A percentile compares a stretch with the other conserved stretches of the same genome.
phyloP scores from a whole-genome alignment of 164 flowering plant genomes.

The Chloranthus sessilifolius region DNA sequence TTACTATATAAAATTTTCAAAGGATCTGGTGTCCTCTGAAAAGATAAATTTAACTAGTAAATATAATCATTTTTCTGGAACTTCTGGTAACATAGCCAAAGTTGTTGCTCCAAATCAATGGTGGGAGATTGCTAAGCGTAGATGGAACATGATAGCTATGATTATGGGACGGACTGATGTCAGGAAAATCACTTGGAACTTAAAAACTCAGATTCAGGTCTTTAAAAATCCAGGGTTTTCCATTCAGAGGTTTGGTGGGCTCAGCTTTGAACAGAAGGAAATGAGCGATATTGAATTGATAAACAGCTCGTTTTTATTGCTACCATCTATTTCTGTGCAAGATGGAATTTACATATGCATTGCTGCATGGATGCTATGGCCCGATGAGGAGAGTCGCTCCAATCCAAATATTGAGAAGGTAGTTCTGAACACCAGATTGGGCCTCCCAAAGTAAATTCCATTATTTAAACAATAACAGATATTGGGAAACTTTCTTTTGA shows the following conservation, averaged over 20 bases:
- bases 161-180: slow-evolving; percentile 48
- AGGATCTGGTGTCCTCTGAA: slow-evolving; percentile 49
- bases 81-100: slow-evolving; percentile 15
- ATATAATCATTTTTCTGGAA: slow-evolving; percentile 11
- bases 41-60: slow-evolving; percentile 9
- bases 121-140: slow-evolving; percentile 37
- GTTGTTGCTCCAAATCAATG: slow-evolving; percentile 13
- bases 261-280: slow-evolving; percentile 25
- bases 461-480: too few species aligned
- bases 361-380: slow-evolving; percentile 94
- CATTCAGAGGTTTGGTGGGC: slow-evolving; percentile 45
- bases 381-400: slow-evolving; percentile 91
- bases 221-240: slow-evolving; percentile 61
- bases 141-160: slow-evolving; percentile 64
- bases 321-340: slow-evolving; percentile 44
- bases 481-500: too few species aligned
- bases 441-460: too few species aligned
- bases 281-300: slow-evolving; percentile 41
- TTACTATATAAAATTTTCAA: slow-evolving; percentile 71
- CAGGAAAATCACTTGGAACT: slow-evolving; percentile 73
- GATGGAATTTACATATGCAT: slow-evolving; percentile 64
- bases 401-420: slow-evolving; percentile 95
- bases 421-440: slow-evolving; percentile 18
- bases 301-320: slow-evolving; percentile 40
- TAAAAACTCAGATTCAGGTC: slow-evolving; percentile 83